Conservation (phyloP, 75 land plant genomes). For the Chamaecyparis obtusa region DNA sequence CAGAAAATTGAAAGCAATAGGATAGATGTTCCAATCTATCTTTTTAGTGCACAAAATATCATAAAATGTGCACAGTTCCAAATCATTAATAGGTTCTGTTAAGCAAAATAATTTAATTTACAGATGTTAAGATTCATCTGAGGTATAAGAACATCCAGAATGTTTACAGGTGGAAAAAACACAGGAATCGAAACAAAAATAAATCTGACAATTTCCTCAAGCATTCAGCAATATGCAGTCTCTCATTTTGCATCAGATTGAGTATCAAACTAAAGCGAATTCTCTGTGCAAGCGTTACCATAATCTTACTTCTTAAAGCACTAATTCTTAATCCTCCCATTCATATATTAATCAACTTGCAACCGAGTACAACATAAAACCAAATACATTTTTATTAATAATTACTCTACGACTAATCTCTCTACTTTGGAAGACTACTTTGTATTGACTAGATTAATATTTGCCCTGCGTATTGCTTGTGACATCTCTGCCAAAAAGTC, state of each 20-base stretch:
- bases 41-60: not conserved
- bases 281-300: not conserved
- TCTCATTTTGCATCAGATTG: not conserved
- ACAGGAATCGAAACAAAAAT: not conserved
- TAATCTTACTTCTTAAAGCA: not conserved
- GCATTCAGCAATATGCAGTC: not conserved
- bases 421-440: constrained; percentile 1
- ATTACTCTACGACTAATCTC: not conserved
- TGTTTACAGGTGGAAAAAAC: not conserved
- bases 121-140: not conserved
- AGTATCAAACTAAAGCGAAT: not conserved
- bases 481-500: constrained; percentile 4
- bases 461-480: constrained; percentile 8
- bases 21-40: not conserved
- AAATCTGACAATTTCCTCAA: not conserved
- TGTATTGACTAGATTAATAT: not conserved
- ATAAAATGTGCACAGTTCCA: not conserved
- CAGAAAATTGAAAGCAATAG: not conserved
- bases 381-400: not conserved
- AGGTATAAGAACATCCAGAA: not conserved
- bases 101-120: not conserved
- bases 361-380: not conserved
- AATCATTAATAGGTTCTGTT: not conserved
- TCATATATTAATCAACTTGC: not conserved
- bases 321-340: not conserved